Evolutionary conservation across 768 basidiomycete species (phyloP).

Genomic region (Lentinula sp.): DNA sequence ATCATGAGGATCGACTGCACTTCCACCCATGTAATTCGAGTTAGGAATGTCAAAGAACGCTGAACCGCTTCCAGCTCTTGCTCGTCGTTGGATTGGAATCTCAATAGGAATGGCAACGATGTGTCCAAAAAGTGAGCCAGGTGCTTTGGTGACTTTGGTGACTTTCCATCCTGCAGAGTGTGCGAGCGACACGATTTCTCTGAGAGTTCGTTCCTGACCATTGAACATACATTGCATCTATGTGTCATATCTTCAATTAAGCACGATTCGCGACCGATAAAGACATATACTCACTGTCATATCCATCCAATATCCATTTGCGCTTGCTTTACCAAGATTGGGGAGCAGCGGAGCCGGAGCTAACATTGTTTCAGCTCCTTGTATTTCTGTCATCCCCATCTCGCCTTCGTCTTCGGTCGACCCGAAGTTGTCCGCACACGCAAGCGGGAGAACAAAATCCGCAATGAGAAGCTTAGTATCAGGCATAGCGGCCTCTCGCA

Average conservation of each 20-base stretch:
- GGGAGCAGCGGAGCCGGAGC: conserved; percentile 60
- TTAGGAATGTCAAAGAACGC: conserved; percentile 17
- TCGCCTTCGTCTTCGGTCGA: conserved; percentile 11
- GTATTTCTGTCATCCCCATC: conserved; percentile 30
- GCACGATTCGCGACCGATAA: background rate
- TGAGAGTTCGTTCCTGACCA: conserved; percentile 63
- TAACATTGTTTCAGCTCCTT: conserved; percentile 47
- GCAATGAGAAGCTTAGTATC: conserved; percentile 62
- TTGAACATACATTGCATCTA: conserved; percentile 72
- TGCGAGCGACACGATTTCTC: conserved; percentile 51
- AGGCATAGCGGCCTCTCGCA: conserved; percentile 41
- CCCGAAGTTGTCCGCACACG: conserved; percentile 50
- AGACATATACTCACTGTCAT: conserved; percentile 31
- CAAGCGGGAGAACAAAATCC: conserved; percentile 66
- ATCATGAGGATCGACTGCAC: conserved; percentile 10
- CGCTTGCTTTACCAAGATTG: conserved; percentile 68
- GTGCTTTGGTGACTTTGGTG: conserved; percentile 45
- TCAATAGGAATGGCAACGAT: conserved; percentile 59
- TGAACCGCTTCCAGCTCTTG: conserved; percentile 16
- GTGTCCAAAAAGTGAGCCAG: conserved; percentile 66
- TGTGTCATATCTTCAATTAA: background rate
- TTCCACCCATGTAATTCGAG: conserved; percentile 4
- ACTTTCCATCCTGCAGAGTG: conserved; percentile 60
- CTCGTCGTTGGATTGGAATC: conserved; percentile 32
- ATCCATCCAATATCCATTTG: conserved; percentile 49